Evolutionary conservation across 352 stramenopile species (phyloP).

Genomic region (Phytopythium mirpurense): DNA sequence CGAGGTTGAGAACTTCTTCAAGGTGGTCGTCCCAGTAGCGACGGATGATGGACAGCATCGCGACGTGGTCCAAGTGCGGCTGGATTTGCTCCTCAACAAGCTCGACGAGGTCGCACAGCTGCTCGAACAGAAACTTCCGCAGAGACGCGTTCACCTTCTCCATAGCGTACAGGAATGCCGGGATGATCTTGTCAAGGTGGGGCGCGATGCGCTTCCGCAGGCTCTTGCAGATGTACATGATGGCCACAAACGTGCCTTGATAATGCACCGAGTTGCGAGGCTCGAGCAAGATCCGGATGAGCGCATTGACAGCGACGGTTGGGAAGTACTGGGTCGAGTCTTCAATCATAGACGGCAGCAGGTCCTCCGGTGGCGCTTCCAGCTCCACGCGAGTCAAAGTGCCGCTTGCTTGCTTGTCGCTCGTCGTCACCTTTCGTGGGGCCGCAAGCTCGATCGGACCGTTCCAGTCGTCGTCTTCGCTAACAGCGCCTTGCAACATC

Average conservation of each 20-base stretch:
- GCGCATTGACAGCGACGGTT: constrained; percentile 93
- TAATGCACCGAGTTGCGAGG: constrained; percentile 95
- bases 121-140: constrained; percentile 95
- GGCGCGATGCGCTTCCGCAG: constrained; percentile 92
- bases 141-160: constrained; percentile 81
- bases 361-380: constrained; percentile 61
- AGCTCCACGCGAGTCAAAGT: constrained; percentile 59
- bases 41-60: constrained; percentile 77
- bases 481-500: constrained; percentile 25
- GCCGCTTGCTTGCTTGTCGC: constrained; percentile 67
- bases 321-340: constrained; percentile 95
- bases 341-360: constrained; percentile 77
- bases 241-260: constrained; percentile 95
- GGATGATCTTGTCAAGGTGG: constrained; percentile 97
- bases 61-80: constrained; percentile 78
- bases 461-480: constrained; percentile 46
- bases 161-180: constrained; percentile 95
- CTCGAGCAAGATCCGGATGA: constrained; percentile 98
- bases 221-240: constrained; percentile 99
- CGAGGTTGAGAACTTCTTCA: constrained; percentile 95
- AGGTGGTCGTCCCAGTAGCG: constrained; percentile 92
- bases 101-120: constrained; percentile 94
- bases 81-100: constrained; percentile 97
- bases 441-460: constrained; percentile 44
- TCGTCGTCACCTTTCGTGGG: constrained; percentile 52